Percentiles rank a stretch among this genome's conserved stretches.
Evolutionary conservation across 176 grass and related monocot species (phyloP).

Genomic region (Oropetium thomaeum): DNA sequence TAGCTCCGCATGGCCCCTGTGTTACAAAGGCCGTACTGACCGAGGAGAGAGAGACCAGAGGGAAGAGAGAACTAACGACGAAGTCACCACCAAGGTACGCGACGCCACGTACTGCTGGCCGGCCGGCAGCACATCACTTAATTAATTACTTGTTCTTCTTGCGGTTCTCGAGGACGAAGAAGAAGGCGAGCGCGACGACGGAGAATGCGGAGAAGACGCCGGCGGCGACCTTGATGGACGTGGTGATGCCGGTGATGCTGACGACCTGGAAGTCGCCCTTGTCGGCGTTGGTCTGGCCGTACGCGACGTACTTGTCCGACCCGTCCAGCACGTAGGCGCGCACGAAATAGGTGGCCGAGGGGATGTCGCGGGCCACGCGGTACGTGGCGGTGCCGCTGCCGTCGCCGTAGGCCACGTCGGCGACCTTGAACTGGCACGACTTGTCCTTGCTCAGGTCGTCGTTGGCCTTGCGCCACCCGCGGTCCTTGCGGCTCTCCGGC

Average conservation of each 20-base stretch:
- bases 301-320: conserved; percentile 55
- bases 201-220: conserved; percentile 90
- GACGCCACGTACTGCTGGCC: no score
- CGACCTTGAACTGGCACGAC: conserved; percentile 80
- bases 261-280: conserved; percentile 45
- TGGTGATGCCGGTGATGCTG: conserved; percentile 62
- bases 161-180: conserved; percentile 72
- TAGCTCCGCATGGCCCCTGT: neutral
- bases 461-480: conserved; percentile 67
- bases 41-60: neutral
- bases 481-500: conserved; percentile 71
- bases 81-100: neutral
- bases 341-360: conserved; percentile 63
- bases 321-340: conserved; percentile 63
- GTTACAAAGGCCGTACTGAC: neutral
- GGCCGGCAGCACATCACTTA: no score
- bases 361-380: conserved; percentile 45
- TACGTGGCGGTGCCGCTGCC: conserved; percentile 24
- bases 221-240: conserved; percentile 61
- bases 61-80: no score
- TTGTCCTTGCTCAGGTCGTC: conserved; percentile 85
- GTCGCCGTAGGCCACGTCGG: conserved; percentile 35
- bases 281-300: conserved; percentile 56
- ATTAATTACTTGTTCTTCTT: conserved; percentile 77
- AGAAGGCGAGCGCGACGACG: conserved; percentile 52